These are phyloP conservation scores for Lepidium campestre DNA, from an alignment of 441 rosid genomes.

Conservation along the genomic window DNA sequence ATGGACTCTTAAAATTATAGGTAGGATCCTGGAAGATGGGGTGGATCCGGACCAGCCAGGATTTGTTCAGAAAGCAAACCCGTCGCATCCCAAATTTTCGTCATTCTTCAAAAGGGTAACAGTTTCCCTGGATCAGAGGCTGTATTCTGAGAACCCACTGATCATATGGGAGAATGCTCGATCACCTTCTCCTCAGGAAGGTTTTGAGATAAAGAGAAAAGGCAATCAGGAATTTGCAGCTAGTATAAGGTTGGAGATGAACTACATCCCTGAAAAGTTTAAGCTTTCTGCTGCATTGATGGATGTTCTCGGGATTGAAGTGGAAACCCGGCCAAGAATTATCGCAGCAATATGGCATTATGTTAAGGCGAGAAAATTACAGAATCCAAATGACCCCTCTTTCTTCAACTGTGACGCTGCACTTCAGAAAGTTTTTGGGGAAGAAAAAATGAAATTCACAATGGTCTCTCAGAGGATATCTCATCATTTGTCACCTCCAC, in stretches of 20 bases:
- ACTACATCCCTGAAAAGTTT: conserved; percentile 79
- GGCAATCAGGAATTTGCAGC: conserved; percentile 86
- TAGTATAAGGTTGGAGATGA: conserved; percentile 79
- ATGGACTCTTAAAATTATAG: conserved; percentile 89
- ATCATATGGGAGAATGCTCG: conserved; percentile 88
- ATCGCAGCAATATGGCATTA: conserved; percentile 94
- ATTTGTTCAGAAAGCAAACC: conserved; percentile 54
- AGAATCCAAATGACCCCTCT: conserved; percentile 84
- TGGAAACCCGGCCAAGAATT: conserved; percentile 85
- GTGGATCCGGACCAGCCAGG: conserved; percentile 82
- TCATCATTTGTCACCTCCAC: conserved; percentile 69
- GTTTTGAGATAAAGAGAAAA: conserved; percentile 94
- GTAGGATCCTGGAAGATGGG: conserved; percentile 90
- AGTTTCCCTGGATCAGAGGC: conserved; percentile 76
- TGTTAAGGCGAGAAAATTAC: conserved; percentile 88
- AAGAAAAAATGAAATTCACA: conserved; percentile 76
- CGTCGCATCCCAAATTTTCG: conserved; percentile 69
- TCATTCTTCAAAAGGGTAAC: conserved; percentile 87
- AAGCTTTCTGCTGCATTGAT: conserved; percentile 80
- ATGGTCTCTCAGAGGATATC: conserved; percentile 82
- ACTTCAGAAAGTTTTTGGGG: conserved; percentile 84
- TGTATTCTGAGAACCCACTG: conserved; percentile 76
- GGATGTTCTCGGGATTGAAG: conserved; percentile 93
- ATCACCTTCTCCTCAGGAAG: conserved; percentile 84
- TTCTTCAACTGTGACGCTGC: conserved; percentile 79